These are phyloP conservation scores for Colletotrichum sansevieriae DNA, from an alignment of 2,329 filamentous ascomycete species.

Conservation along the genomic window DNA sequence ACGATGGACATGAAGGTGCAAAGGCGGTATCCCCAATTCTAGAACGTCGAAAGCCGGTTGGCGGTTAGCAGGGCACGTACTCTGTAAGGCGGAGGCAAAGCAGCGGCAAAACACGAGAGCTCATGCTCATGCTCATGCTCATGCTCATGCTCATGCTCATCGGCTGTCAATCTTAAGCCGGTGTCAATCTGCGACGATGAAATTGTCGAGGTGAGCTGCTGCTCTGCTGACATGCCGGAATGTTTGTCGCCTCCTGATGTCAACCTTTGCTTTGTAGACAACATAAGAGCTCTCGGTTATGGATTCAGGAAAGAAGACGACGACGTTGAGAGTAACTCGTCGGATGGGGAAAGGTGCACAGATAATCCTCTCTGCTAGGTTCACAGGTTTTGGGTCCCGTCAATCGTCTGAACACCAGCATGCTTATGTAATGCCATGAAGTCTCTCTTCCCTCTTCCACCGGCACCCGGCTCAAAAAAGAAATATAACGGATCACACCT, in stretches of 20 bases:
- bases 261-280: too few relatives aligned
- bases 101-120: conserved; percentile 30
- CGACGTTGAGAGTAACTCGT: neutral
- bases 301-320: too few relatives aligned
- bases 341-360: neutral
- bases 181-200: too few relatives aligned
- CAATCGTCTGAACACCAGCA: neutral
- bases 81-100: conserved; percentile 25
- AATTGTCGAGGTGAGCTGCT: neutral
- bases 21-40: conserved; percentile 28
- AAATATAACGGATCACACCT: too few relatives aligned
- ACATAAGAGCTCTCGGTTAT: too few relatives aligned
- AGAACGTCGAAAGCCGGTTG: conserved; percentile 33
- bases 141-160: neutral
- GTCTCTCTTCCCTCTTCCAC: too few relatives aligned
- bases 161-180: neutral
- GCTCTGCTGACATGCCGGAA: neutral
- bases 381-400: too few relatives aligned
- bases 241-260: neutral
- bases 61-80: conserved; percentile 5
- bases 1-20: conserved; percentile 18
- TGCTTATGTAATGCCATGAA: neutral
- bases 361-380: neutral
- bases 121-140: too few relatives aligned
- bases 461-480: too few relatives aligned